Conservation (phyloP, 2,329 filamentous ascomycete species). For the Teratosphaeria nubilosa region DNA sequence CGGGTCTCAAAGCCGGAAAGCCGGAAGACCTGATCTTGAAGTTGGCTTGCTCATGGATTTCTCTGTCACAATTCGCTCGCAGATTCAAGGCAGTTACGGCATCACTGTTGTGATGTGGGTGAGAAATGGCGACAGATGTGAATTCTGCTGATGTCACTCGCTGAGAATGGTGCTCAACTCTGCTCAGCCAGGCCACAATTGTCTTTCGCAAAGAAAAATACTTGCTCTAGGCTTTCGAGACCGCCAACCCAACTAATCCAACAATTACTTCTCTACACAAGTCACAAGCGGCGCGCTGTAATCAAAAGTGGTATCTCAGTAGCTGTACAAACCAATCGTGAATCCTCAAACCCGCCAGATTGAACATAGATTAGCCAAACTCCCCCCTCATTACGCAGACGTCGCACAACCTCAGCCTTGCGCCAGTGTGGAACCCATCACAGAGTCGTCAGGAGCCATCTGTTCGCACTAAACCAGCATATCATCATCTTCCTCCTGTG, state of each 20-base stretch:
- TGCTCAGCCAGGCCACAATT: neutral
- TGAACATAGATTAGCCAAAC: neutral
- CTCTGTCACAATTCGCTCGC: no score
- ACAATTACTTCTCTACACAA: neutral
- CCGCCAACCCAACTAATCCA: neutral
- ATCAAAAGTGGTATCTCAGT: neutral
- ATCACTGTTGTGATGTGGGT: no score
- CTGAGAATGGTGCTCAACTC: neutral
- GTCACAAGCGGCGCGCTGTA: neutral
- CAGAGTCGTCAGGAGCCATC: neutral
- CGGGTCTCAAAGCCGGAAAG: no score
- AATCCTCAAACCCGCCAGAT: neutral
- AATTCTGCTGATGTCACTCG: neutral
- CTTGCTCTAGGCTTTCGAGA: neutral
- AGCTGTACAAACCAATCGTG: neutral
- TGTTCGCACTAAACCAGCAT: neutral
- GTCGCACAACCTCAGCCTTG: neutral
- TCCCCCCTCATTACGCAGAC: neutral
- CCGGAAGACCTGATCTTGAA: no score
- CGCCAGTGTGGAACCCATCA: neutral
- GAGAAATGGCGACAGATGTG: no score
- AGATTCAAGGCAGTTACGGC: no score
- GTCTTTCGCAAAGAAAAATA: neutral
- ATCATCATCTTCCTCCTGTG: constrained; percentile 34
- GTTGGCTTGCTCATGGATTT: no score